Evolutionary conservation across 495 filamentous ascomycete genomes (phyloP), one percentile per base, ranked within the genome.

Genomic region (Aspergillus nanangensis): DNA sequence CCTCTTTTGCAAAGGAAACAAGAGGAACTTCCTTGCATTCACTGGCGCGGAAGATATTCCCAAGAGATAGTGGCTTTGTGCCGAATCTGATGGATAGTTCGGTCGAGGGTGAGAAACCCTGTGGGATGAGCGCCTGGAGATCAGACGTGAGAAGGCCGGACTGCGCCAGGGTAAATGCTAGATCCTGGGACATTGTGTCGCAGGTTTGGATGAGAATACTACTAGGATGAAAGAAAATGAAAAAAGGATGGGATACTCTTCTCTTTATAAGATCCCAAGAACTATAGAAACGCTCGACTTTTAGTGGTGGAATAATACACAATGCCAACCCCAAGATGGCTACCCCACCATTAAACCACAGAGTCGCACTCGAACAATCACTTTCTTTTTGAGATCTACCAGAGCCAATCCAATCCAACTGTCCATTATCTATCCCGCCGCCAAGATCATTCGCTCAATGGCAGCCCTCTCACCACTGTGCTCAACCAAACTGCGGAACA

Each of bases 401-500:
- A n/a, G n/a, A n/a, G n/a, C n/a, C n/a, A n/a, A n/a, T n/a, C n/a
- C n/a, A n/a, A n/a, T n/a, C n/a, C n/a, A n/a, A n/a, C n/a, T n/a
- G n/a, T n/a, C n/a, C n/a, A n/a, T n/a, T n/a, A n/a, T n/a, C 25
- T 29, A 29, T 29, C 25, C 25, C 25, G 25, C 25, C 25, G 25
- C 25, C 25, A 11, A 29, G 25, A 55, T 47, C 43, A 55, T 46
- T 21, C n/a, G n/a, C 38, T 44, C 38, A 37, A 55, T 43, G 14
- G 29, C 65, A 11, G 75, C 73, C 65, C 52, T 70, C 69, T 87
- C 84, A 1, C 83, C 83, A 62, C 77, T 83, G 62, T 82, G 73
- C 55, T 79, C 72, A 24, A 84, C 83, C 81, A 89, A 83, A 8
- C 67, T 77, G 44, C 74, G 62, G 57, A 87, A 88, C 13, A 80